These are phyloP conservation scores for Heterobasidion irregulare DNA, from an alignment of 1,284 basidiomycete species.

Conservation along the genomic window DNA sequence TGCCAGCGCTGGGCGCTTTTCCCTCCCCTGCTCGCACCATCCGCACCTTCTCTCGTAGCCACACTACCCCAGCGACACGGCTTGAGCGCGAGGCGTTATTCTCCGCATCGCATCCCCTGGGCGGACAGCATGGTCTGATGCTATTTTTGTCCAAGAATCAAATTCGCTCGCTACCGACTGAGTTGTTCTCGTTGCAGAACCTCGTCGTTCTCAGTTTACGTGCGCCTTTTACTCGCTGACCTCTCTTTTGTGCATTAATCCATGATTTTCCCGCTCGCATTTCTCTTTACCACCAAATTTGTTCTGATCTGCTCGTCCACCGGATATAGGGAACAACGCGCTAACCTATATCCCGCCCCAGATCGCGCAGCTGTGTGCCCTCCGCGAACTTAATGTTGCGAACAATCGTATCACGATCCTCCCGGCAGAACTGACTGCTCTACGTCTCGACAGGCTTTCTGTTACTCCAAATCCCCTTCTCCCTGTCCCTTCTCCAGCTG, in stretches of 20 bases:
- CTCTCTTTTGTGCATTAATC: not conserved
- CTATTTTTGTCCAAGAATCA: constrained; percentile 39
- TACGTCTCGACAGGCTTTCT: constrained; percentile 38
- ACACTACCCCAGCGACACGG: constrained; percentile 5
- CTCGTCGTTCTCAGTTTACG: constrained; percentile 49
- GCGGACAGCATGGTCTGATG: constrained; percentile 24
- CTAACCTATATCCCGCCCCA: constrained; percentile 57
- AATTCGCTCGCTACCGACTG: constrained; percentile 38
- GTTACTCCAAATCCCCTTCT: constrained; percentile 55
- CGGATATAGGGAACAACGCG: constrained; percentile 40
- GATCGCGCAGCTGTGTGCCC: constrained; percentile 42
- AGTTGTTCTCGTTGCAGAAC: constrained; percentile 41
- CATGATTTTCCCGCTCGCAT: not conserved
- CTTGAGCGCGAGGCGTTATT: not conserved
- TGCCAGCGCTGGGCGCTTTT: constrained; percentile 14
- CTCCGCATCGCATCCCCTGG: constrained; percentile 5
- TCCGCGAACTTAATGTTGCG: constrained; percentile 55
- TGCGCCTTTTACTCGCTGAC: constrained; percentile 22
- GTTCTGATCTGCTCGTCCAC: not conserved
- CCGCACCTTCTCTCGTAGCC: constrained; percentile 6
- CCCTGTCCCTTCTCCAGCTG: constrained; percentile 13
- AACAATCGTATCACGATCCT: constrained; percentile 52
- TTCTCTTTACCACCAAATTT: not conserved
- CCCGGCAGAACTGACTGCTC: constrained; percentile 53
- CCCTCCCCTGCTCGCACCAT: constrained; percentile 5